A percentile compares a stretch with the other conserved stretches of the same genome.
Evolutionary conservation across 2,329 filamentous ascomycete genomes (phyloP).

Genomic region (Hirsutella minnesotensis): DNA sequence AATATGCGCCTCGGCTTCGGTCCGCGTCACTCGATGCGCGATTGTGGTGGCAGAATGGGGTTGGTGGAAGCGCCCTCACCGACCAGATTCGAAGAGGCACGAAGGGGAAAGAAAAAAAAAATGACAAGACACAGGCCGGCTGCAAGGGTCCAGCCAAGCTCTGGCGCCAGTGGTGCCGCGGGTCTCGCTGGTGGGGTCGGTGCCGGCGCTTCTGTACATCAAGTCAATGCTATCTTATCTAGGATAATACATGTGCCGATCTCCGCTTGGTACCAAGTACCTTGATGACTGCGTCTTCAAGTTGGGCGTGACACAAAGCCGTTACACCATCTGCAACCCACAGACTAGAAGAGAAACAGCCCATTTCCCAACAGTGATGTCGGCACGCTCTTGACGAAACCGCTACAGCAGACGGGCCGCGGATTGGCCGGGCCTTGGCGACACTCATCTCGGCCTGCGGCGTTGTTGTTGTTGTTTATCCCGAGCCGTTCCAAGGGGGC

Average conservation of each 20-base stretch:
- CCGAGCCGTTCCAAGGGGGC: too few relatives aligned
- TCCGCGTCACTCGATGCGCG: constrained; percentile 2
- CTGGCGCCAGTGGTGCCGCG: not conserved
- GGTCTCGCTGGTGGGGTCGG: constrained; percentile 1
- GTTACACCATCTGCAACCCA: too few relatives aligned
- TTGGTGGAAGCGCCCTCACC: not conserved
- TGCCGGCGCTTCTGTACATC: not conserved
- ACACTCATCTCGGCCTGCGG: too few relatives aligned
- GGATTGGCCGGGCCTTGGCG: too few relatives aligned
- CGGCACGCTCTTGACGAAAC: too few relatives aligned
- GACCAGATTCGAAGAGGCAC: not conserved
- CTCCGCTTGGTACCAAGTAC: constrained; percentile 2
- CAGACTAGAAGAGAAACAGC: too few relatives aligned
- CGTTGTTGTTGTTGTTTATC: too few relatives aligned
- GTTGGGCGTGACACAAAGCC: not conserved
- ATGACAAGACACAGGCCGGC: too few relatives aligned
- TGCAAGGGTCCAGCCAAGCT: not conserved
- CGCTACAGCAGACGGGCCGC: too few relatives aligned
- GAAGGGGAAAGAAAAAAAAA: not conserved
- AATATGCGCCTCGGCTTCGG: not conserved
- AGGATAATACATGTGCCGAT: constrained; percentile 6
- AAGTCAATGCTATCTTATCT: constrained; percentile 9
- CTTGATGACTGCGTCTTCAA: not conserved
- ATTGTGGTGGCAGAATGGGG: not conserved
- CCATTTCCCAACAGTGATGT: too few relatives aligned